A percentile compares a stretch with the other conserved stretches of the same genome.
These are phyloP conservation scores for Saturnispora saitoi DNA, from an alignment of 805 yeast species.

Conservation along the genomic window DNA sequence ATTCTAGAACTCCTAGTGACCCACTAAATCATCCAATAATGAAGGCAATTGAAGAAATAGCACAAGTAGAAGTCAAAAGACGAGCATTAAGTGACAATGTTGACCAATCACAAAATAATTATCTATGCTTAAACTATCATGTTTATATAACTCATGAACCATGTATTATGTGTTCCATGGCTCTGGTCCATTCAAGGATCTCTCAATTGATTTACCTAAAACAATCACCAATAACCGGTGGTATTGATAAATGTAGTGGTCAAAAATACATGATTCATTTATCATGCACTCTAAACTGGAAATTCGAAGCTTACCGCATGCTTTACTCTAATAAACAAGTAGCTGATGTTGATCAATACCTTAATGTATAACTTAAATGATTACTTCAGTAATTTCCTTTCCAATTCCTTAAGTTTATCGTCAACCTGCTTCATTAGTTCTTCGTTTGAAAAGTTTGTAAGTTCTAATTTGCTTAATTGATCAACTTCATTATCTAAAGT, in stretches of 20 bases:
- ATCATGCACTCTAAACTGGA: constrained; percentile 73
- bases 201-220: constrained; percentile 55
- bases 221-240: constrained; percentile 43
- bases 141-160: constrained; percentile 94
- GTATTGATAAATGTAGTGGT: constrained; percentile 48
- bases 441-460: background rate
- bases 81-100: constrained; percentile 20
- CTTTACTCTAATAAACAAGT: constrained; percentile 10
- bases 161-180: constrained; percentile 96
- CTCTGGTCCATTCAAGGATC: constrained; percentile 83
- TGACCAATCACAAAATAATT: constrained; percentile 26
- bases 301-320: constrained; percentile 43
- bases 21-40: constrained; percentile 71
- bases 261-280: constrained; percentile 68
- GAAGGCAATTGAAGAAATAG: constrained; percentile 58
- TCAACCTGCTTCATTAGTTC: constrained; percentile 1
- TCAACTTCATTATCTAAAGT: constrained; percentile 15
- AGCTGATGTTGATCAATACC: constrained; percentile 17
- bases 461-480: background rate
- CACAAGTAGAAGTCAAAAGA: constrained; percentile 40
- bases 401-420: background rate
- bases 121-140: constrained; percentile 67
- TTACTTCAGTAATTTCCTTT: background rate
- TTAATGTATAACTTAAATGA: constrained; percentile 17
- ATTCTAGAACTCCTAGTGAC: constrained; percentile 33